phyloP scores from a whole-genome alignment of 352 stramenopile species.

The Phytophthora pini region DNA sequence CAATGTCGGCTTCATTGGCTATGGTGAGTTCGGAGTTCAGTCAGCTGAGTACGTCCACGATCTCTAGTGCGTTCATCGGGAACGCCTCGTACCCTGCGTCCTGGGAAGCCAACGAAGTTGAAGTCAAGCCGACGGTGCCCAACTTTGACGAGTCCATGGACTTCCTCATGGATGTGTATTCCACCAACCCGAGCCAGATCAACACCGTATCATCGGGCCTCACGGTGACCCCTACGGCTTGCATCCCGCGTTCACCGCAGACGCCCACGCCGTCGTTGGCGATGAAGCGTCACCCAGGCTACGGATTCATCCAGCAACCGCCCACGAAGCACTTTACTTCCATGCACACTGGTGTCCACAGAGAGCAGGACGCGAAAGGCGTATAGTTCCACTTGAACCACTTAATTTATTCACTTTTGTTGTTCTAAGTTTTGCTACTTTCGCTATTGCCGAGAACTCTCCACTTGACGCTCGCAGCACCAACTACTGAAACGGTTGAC shows the following conservation, averaged over 20 bases:
- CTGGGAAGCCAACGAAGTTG: slow-evolving; percentile 31
- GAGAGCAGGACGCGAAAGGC: slow-evolving; percentile 27
- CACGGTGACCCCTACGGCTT: slow-evolving; percentile 37
- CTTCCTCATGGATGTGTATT: slow-evolving; percentile 83
- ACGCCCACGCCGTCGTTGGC: slow-evolving; percentile 24
- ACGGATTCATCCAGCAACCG: slow-evolving; percentile 10
- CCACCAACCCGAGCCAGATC: slow-evolving; percentile 55
- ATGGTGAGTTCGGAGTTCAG: slow-evolving; percentile 45
- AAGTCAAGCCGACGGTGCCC: slow-evolving; percentile 43
- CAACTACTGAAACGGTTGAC: slow-evolving; percentile 25
- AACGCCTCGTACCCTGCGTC: slow-evolving; percentile 39
- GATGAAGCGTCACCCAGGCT: slow-evolving; percentile 31
- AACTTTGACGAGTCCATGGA: slow-evolving; percentile 86
- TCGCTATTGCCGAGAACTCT: neutral
- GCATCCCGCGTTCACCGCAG: slow-evolving; percentile 30
- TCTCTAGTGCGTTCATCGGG: slow-evolving; percentile 49
- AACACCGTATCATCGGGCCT: slow-evolving; percentile 9
- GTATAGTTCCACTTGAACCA: slow-evolving; percentile 29
- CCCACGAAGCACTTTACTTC: slow-evolving; percentile 24
- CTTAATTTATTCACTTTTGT: slow-evolving; percentile 40
- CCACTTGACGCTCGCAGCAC: neutral
- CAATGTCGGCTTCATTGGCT: slow-evolving; percentile 19
- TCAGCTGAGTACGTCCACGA: slow-evolving; percentile 47
- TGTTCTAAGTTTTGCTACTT: slow-evolving; percentile 23
- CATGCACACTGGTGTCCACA: slow-evolving; percentile 17